Conservation (phyloP, 352 stramenopile species). For the Phytopythium sindhum region DNA sequence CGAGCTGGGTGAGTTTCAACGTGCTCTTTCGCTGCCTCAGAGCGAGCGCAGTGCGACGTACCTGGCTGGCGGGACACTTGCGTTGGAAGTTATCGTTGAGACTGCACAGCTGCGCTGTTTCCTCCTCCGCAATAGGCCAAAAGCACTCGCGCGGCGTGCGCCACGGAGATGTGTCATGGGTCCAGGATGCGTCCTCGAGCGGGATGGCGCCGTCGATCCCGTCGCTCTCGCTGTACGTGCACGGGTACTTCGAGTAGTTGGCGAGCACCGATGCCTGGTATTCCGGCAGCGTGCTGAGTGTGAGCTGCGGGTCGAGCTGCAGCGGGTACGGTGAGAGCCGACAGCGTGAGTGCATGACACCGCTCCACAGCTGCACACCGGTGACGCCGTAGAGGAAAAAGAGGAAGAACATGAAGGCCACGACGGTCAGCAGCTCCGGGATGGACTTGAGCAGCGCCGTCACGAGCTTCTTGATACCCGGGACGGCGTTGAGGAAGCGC, state of each 20-base stretch:
- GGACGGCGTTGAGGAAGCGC: constrained; percentile 43
- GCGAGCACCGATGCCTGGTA: constrained; percentile 27
- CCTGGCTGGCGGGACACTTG: constrained; percentile 28
- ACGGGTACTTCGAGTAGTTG: constrained; percentile 30
- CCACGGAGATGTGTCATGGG: constrained; percentile 48
- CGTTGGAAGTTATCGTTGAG: constrained; percentile 19
- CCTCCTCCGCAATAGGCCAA: constrained; percentile 84
- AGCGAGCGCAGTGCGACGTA: constrained; percentile 1
- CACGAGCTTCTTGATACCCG: constrained; percentile 59
- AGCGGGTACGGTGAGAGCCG: constrained; percentile 68
- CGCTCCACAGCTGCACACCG: constrained; percentile 77
- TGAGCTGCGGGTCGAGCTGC: constrained; percentile 32
- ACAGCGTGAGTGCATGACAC: constrained; percentile 60
- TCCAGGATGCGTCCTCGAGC: constrained; percentile 27
- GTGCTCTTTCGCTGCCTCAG: too few relatives aligned
- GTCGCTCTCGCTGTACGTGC: constrained; percentile 9
- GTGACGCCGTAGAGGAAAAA: constrained; percentile 88
- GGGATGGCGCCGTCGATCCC: constrained; percentile 15
- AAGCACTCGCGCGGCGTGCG: constrained; percentile 67
- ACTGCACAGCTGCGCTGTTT: constrained; percentile 46
- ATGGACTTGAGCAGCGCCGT: constrained; percentile 72
- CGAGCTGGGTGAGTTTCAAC: constrained; percentile 7
- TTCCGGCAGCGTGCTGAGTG: constrained; percentile 16
- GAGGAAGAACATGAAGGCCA: constrained; percentile 75
- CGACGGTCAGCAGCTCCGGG: constrained; percentile 69